Conservation (phyloP, 2,329 filamentous ascomycete genomes). For the Dothistroma pini region DNA sequence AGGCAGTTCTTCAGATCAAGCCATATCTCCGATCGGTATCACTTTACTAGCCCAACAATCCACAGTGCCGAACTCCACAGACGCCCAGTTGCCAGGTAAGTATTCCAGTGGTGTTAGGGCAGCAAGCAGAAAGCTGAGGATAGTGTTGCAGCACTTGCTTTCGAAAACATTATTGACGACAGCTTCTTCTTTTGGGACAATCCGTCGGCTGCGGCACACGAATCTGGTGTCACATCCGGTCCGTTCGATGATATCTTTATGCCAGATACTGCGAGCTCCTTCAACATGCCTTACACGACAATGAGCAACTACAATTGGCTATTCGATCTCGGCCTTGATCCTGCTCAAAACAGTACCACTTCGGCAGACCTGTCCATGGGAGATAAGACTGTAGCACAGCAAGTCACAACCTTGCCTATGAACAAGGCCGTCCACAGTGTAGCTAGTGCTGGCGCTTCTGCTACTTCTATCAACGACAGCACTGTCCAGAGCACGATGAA, state of each 20-base stretch:
- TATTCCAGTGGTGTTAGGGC: not conserved
- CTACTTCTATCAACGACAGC: too few species aligned
- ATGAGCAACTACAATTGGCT: slow-evolving; percentile 62
- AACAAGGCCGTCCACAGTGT: not conserved
- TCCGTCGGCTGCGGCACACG: slow-evolving; percentile 1
- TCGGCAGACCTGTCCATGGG: not conserved
- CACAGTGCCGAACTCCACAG: not conserved
- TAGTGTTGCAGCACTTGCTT: not conserved
- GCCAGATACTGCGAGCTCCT: slow-evolving; percentile 60
- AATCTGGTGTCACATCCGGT: not conserved
- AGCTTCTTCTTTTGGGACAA: slow-evolving; percentile 17
- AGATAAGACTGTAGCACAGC: not conserved
- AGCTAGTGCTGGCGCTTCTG: not conserved
- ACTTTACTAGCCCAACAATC: not conserved
- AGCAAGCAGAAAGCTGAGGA: not conserved
- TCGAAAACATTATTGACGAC: slow-evolving; percentile 16
- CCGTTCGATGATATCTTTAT: slow-evolving; percentile 55
- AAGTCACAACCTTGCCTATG: not conserved
- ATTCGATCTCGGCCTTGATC: slow-evolving; percentile 46
- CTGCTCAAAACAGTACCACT: not conserved
- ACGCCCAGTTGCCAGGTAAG: not conserved
- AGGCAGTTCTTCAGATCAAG: slow-evolving; percentile 13
- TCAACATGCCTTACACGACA: slow-evolving; percentile 63
- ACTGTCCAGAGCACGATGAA: too few species aligned
- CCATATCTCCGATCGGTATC: slow-evolving; percentile 19